Percentiles rank a stretch among this genome's conserved stretches.
These are phyloP conservation scores for Phyllachora maydis DNA, from an alignment of 2,329 filamentous ascomycete genomes.

Conservation along the genomic window DNA sequence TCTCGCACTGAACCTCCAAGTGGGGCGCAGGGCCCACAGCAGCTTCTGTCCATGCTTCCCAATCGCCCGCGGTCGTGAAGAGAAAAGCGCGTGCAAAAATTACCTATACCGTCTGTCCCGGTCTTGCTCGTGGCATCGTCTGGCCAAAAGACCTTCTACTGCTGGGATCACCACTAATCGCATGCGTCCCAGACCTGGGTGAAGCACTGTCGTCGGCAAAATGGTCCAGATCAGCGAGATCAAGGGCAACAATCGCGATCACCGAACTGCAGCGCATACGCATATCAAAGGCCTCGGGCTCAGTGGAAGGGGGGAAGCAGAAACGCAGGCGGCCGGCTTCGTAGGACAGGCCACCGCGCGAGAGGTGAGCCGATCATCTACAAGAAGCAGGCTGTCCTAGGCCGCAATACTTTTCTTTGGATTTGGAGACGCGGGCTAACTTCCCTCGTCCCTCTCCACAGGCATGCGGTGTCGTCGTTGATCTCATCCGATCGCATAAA, in stretches of 20 bases:
- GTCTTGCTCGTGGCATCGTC: too few relatives aligned
- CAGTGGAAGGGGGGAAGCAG: conserved; percentile 67
- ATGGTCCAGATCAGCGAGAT: conserved; percentile 91
- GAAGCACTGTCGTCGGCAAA: conserved; percentile 14
- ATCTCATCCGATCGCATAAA: conserved; percentile 88
- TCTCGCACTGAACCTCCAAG: too few relatives aligned
- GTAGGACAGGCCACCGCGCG: conserved; percentile 74
- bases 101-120: too few relatives aligned
- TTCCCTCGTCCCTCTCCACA: conserved; percentile 13
- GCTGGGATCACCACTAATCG: conserved; percentile 3
- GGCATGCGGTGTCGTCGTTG: conserved; percentile 91
- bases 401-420: not conserved
- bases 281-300: conserved; percentile 93
- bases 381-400: too few relatives aligned
- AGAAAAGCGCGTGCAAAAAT: conserved; percentile 1
- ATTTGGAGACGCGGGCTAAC: not conserved
- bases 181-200: conserved; percentile 9
- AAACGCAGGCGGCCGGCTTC: conserved; percentile 63
- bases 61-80: conserved; percentile 4
- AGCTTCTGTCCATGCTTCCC: too few relatives aligned
- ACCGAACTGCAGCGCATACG: conserved; percentile 88
- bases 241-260: conserved; percentile 85
- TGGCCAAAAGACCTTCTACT: too few relatives aligned
- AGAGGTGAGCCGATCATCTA: conserved; percentile 62
- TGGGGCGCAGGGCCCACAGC: too few relatives aligned